These are phyloP conservation scores for Juglanconis juglandina DNA, from an alignment of 2,329 filamentous ascomycete genomes.

Conservation along the genomic window DNA sequence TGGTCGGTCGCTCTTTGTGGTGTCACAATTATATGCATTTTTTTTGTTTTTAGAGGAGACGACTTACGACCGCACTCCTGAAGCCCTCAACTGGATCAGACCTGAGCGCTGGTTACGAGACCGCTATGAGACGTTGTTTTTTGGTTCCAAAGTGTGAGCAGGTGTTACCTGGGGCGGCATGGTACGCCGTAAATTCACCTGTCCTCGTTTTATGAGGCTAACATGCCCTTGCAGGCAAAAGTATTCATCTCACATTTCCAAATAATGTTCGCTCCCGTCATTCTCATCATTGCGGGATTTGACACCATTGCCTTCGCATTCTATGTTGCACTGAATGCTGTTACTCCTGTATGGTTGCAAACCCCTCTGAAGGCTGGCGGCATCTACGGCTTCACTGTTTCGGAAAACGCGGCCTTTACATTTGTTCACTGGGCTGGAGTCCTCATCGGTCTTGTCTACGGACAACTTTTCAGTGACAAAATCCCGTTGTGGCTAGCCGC, in stretches of 20 bases:
- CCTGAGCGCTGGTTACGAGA: slow-evolving; percentile 24
- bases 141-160: slow-evolving; percentile 21
- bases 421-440: slow-evolving; percentile 40
- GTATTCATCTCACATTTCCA: slow-evolving; percentile 24
- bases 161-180: slow-evolving; percentile 15
- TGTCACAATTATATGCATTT: slow-evolving; percentile 30
- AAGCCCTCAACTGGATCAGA: slow-evolving; percentile 20
- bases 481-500: slow-evolving; percentile 33
- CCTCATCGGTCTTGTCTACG: slow-evolving; percentile 32
- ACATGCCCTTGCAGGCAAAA: slow-evolving; percentile 1
- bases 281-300: slow-evolving; percentile 35
- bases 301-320: slow-evolving; percentile 42
- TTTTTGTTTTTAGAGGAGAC: slow-evolving; percentile 40
- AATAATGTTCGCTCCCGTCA: slow-evolving; percentile 31
- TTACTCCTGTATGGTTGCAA: slow-evolving; percentile 37
- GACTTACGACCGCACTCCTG: slow-evolving; percentile 27
- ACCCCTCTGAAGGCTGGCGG: slow-evolving; percentile 33
- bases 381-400: slow-evolving; percentile 38
- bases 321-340: slow-evolving; percentile 38
- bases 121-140: slow-evolving; percentile 29
- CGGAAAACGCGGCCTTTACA: slow-evolving; percentile 36
- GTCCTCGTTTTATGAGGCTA: no score
- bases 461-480: slow-evolving; percentile 35
- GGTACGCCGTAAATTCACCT: background rate
- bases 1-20: slow-evolving; percentile 38